Evolutionary conservation across 2,329 filamentous ascomycete genomes (phyloP), one percentile per base, ranked within the genome.

Genomic region (Verticillium isaacii): DNA sequence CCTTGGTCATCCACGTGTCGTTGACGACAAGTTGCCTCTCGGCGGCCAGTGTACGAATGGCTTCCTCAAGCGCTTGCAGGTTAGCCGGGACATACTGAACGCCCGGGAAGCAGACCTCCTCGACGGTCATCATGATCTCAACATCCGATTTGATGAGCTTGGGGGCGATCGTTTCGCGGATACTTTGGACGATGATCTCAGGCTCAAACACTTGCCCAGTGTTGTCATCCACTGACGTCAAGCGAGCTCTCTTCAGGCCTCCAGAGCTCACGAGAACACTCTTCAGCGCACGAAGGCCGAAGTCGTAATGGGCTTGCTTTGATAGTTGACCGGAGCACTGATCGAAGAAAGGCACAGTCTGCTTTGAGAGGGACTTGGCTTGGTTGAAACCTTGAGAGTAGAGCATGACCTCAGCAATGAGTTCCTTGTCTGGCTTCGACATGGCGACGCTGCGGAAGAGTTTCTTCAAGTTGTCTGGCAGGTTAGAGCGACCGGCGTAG

Each of bases 321-420:
- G 94, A 97, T 32, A 99, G 80, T 63, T 84, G 85, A 29, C 80
- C 83, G 8, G 91, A 82, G 74, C 96, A 99, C 71, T 90, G 88
- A 72, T 99, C 95, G 77, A 99, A 99, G 83, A 99, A 99, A 0
- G 95, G 96, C 29, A 99, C 95, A 0, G 94, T 96, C 69, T 98
- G 93, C 73, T 94, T 95, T 1, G 95, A 97, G 5, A 99, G 82
- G 63, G 89, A 82, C 78, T 98, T 99, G 39, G 95, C 95, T 75
- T 97, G 92, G 70, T 92, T 96, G 82, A 99, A 99, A 72, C 95
- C 95, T 76, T 99, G 95, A 1, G 96, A 99, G 83, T 97, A 99
- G 39, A 99, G 87, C 96, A 99, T 99, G 70, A 99, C 95, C 80
- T 99, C 95, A 39, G 95, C 93, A 77, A 99, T 99, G 62, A 99